These are phyloP conservation scores for Sphaerulina vaccinii DNA, from an alignment of 2,329 filamentous ascomycete genomes.

Conservation along the genomic window DNA sequence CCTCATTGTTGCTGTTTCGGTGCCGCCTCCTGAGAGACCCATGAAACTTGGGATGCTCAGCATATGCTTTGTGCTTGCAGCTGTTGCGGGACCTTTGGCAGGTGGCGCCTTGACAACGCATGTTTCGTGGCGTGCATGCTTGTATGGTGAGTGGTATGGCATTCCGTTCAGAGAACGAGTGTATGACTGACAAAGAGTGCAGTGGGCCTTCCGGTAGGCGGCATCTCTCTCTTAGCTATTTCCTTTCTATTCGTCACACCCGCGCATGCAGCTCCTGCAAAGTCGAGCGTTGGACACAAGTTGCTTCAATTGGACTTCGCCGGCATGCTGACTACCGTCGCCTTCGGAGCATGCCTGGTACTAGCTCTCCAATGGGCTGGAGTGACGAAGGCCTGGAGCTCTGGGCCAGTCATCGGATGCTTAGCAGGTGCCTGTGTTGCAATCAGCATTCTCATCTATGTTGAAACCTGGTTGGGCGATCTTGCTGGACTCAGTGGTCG, in stretches of 20 bases:
- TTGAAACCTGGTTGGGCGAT: slow-evolving; percentile 40
- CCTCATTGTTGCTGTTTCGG: slow-evolving; percentile 6
- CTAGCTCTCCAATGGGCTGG: slow-evolving; percentile 54
- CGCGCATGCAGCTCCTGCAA: slow-evolving; percentile 34
- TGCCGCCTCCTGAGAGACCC: slow-evolving; percentile 4
- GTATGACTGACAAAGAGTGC: not conserved
- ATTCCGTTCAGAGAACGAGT: slow-evolving; percentile 30
- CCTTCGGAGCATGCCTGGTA: slow-evolving; percentile 49
- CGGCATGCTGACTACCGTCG: slow-evolving; percentile 49
- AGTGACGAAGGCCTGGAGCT: slow-evolving; percentile 47
- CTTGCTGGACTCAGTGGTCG: slow-evolving; percentile 2
- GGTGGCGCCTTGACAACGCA: slow-evolving; percentile 65
- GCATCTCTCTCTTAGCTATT: slow-evolving; percentile 41
- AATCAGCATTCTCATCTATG: slow-evolving; percentile 41
- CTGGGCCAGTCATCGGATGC: slow-evolving; percentile 47
- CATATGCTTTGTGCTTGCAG: slow-evolving; percentile 37
- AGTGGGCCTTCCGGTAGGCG: slow-evolving; percentile 43
- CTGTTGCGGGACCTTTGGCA: slow-evolving; percentile 59
- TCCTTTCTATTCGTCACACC: slow-evolving; percentile 34
- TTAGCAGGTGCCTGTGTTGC: slow-evolving; percentile 47
- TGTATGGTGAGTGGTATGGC: not conserved
- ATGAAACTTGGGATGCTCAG: not conserved
- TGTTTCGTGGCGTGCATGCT: slow-evolving; percentile 62
- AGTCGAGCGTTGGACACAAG: slow-evolving; percentile 38
- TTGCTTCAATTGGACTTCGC: slow-evolving; percentile 49